Evolutionary conservation across 2,329 filamentous ascomycete genomes (phyloP), one percentile per base, ranked within the genome.

Genomic region (Colletotrichum sidae): DNA sequence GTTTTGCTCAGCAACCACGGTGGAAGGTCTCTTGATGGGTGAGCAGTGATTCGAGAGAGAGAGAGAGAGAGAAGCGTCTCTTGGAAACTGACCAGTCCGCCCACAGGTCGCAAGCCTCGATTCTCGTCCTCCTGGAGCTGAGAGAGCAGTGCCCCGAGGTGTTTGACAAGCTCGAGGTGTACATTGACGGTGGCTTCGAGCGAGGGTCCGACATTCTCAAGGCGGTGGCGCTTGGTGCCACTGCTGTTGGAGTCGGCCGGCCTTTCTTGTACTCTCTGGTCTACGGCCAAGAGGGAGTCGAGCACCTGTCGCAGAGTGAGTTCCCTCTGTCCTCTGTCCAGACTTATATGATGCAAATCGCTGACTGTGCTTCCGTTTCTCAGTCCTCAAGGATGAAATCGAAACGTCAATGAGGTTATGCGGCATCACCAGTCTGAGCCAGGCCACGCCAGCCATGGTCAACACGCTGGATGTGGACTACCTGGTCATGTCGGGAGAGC

Each of bases 1-100:
- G 90, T 93, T 51, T 83, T 93, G 1, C 79, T 93, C 2, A 86
- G 83, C 13, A 93, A 93, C 69, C 91, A 93, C 72, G 91, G 90
- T 0, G 90, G 90, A 0, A 75, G 90, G 42, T 82, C 77, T 49
- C 71, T 83, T 1, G 84, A 86, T 62, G 77, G 83, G 1, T 72
- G 13, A 33, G 51, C 37, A 49, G 25, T 13, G 15, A 7, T 11
- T 86, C 84, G 86, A 84, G 78, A 17, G 15, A 17, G 15, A 17
- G 15, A 15, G 15, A 17, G 80, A 78, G 0, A 75, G 79, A 6
- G 85, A 82, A 67, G 25, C 4, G 25, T 25, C 25, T 3, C 25
- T 25, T 83, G 86, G 17, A 78, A 79, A 0, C 74, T 89, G 7
- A 79, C 75, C 87, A 85, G 75, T 8, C n/a, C 12, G 5, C 10